Evolutionary conservation across 2,329 filamentous ascomycete genomes (phyloP), one percentile per base, ranked within the genome.

Genomic region (Aspergillus terreus): DNA sequence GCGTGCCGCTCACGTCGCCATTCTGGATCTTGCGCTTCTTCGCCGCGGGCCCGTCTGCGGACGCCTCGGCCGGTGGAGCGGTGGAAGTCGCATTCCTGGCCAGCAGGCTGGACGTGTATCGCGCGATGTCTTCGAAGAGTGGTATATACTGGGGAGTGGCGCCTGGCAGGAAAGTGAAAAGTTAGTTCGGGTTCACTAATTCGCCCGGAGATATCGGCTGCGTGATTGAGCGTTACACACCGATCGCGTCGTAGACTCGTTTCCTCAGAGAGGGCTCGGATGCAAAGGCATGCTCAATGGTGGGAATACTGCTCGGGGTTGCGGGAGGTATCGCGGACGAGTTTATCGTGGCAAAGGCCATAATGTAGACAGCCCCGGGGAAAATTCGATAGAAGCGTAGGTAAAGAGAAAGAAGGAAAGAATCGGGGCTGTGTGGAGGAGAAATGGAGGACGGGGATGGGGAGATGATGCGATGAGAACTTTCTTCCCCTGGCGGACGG

Each of bases 11-110:
- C 10, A 47, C 57, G 44, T 58, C 60, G 23, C 67, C 69, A 63
- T 77, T 74, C 43, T 74, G 70, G 33, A 79, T 64, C 60, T 79
- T 80, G 46, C 78, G 73, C 61, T 79, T 79, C 64, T 80, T 80
- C 32, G 69, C 60, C 7, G 68, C 66, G 14, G 74, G 71, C 35
- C 61, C 69, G 46, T 68, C 66, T 19, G 15, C 35, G 35, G 15
- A 50, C 58, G 33, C 52, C 52, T 62, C 55, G 25, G 59, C 55
- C 49, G 63, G 63, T 45, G 63, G 64, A 46, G 67, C 57, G 46
- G 63, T 48, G 30, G 59, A 56, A 46, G 57, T 63, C 40, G 56
- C 49, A 53, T 63, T 61, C 60, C 61, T 67, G 61, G 63, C 66
- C 63, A 63, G 68, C 63, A 70, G 64, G 54, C 59, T 66, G 53